Evolutionary conservation across 176 grass and related monocot genomes (phyloP).

Genomic region (Triticum timopheevii): DNA sequence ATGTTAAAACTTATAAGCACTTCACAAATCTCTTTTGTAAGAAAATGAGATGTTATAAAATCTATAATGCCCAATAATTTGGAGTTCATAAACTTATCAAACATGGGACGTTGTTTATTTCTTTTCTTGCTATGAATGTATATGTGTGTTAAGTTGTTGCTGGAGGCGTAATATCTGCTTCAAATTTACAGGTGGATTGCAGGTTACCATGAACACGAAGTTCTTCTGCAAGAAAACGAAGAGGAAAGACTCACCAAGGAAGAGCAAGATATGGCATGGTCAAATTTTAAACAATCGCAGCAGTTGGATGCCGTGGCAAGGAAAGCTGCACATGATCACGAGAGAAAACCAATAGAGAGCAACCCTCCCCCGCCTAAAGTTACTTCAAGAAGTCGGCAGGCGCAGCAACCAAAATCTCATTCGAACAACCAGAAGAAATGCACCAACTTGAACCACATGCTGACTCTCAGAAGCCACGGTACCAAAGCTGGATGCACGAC

Average conservation of each 20-base stretch:
- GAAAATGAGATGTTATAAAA: background rate
- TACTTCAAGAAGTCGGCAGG: conserved; percentile 35
- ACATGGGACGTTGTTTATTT: background rate
- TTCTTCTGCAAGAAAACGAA: conserved; percentile 93
- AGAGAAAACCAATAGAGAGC: conserved; percentile 34
- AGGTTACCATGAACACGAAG: conserved; percentile 96
- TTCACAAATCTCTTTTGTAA: background rate
- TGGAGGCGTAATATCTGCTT: conserved; percentile 13
- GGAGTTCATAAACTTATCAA: background rate
- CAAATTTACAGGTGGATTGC: conserved; percentile 78
- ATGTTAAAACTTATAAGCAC: background rate
- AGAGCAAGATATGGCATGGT: conserved; percentile 91
- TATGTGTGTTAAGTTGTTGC: background rate
- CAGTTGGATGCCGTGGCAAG: conserved; percentile 62
- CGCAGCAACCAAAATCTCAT: conserved; percentile 44
- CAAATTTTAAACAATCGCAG: conserved; percentile 53
- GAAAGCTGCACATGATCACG: conserved; percentile 30
- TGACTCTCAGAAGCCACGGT: conserved; percentile 69
- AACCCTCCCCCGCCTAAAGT: conserved; percentile 27
- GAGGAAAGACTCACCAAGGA: conserved; percentile 93
- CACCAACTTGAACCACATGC: conserved; percentile 73
- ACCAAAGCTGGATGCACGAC: conserved; percentile 80
- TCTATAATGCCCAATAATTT: background rate
- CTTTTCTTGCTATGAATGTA: background rate
- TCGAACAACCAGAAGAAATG: conserved; percentile 86